Evolutionary conservation across 139 green algal species (phyloP).

Genomic region (Micractinium sp.): DNA sequence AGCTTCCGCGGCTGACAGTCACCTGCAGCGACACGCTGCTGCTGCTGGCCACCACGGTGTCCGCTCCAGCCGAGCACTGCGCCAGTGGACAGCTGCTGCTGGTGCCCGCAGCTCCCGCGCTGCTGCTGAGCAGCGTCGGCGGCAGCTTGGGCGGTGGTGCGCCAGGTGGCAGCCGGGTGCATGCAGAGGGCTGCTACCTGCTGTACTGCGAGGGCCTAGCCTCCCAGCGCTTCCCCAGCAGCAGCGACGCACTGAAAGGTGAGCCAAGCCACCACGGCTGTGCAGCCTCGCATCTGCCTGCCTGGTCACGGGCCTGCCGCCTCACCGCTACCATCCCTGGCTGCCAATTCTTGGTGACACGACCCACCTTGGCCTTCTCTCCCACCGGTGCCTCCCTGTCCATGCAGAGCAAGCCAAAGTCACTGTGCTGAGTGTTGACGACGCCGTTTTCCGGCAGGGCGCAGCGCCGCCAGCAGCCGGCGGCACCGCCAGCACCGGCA

Average conservation of each 20-base stretch:
- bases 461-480: neutral
- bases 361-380: neutral
- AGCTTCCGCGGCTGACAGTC: neutral
- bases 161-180: neutral
- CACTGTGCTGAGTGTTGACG: slow-evolving; percentile 1
- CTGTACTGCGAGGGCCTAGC: slow-evolving; percentile 25
- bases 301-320: neutral
- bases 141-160: slow-evolving; percentile 4
- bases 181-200: slow-evolving; percentile 16
- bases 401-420: slow-evolving; percentile 30
- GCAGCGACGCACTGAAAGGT: slow-evolving; percentile 24
- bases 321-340: neutral
- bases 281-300: neutral
- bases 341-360: neutral
- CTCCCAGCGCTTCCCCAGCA: slow-evolving; percentile 32
- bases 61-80: neutral
- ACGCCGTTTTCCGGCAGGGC: neutral
- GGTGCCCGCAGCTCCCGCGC: neutral
- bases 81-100: slow-evolving; percentile 18
- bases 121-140: neutral
- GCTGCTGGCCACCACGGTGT: neutral
- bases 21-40: neutral
- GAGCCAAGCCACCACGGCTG: neutral
- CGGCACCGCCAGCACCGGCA: neutral
- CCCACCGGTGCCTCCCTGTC: neutral